Conservation (phyloP, 768 basidiomycete species). For the Neoboletus brunneissimus region DNA sequence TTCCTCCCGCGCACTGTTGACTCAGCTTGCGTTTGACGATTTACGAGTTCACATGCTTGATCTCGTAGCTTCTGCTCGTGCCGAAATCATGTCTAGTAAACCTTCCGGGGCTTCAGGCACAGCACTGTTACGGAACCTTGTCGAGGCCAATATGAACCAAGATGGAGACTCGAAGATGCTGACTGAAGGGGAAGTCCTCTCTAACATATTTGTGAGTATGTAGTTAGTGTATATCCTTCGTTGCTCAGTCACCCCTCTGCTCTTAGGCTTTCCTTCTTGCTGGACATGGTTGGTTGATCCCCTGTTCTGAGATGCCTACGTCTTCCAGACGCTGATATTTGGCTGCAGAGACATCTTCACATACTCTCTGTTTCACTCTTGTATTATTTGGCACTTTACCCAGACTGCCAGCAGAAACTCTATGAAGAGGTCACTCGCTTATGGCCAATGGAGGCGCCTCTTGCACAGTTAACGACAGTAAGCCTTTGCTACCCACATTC, state of each 20-base stretch:
- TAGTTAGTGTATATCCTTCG: neutral
- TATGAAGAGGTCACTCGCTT: constrained; percentile 38
- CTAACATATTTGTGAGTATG: constrained; percentile 45
- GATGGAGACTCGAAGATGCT: constrained; percentile 32
- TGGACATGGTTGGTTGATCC: constrained; percentile 40
- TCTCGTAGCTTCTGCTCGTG: constrained; percentile 39
- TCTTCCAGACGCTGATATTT: constrained; percentile 4
- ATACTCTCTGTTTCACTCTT: constrained; percentile 43
- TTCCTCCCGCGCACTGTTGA: constrained; percentile 30
- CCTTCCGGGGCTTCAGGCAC: constrained; percentile 24
- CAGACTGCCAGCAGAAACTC: constrained; percentile 46
- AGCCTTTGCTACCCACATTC: neutral
- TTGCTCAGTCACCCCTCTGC: neutral
- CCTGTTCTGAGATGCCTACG: neutral
- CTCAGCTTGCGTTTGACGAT: constrained; percentile 35
- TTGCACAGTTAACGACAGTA: constrained; percentile 29
- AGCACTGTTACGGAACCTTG: constrained; percentile 43
- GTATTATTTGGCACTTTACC: constrained; percentile 47
- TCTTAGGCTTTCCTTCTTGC: constrained; percentile 45
- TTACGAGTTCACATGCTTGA: constrained; percentile 41
- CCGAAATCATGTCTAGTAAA: constrained; percentile 32
- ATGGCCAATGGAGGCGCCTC: constrained; percentile 40
- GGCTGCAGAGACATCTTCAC: constrained; percentile 45
- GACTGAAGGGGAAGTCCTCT: constrained; percentile 46
- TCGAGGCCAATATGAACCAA: constrained; percentile 45